Base-by-base conservation (phyloP, 2,329 filamentous ascomycete species). In the Microsporum canis region DNA sequence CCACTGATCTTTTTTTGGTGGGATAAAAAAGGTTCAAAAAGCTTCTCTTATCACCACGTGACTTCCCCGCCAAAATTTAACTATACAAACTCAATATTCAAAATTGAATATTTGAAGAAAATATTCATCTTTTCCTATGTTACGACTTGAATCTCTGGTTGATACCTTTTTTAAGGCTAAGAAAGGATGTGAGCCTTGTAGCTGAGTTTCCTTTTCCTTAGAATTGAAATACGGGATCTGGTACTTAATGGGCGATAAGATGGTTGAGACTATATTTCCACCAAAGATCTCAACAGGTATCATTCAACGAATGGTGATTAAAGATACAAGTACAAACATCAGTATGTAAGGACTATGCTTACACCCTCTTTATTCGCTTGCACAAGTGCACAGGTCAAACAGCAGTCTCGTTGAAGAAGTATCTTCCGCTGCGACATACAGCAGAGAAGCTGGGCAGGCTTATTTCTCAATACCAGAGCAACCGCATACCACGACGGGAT, bases 41-140 rank as follows among this genome's bases (percentile, higher is more conserved):
- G n/a, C 12, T 59, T 59, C 34, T 34, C 57, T 47, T 59, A 59
- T 59, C 57, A 0, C 7, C 57, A 43, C 57, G 57, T 57, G 55
- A 57, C 23, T 10, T 34, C 31, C 31, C 49, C 49, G 49, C 49
- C 49, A 51, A 23, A 1, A 23, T 23, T 23, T 23, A 23, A 23
- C 17, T 23, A 23, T 23, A 23, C 17, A 23, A 23, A 23, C 17
- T 23, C 17, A 23, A 23, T 23, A 23, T 23, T 23, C 17, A 23
- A 23, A 23, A 1, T 23, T 23, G 17, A 23, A 23, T 23, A 23
- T 23, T 23, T 23, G 17, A 23, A 23, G 17, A 23, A 23, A 23
- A 23, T 23, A 23, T 23, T 23, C 17, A 23, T 23, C 17, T 23
- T 23, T 23, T 23, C 17, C 1, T 23, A 23, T 23, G 1, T 23